phyloP scores from a whole-genome alignment of 768 basidiomycete species.

The Serendipita sp. region DNA sequence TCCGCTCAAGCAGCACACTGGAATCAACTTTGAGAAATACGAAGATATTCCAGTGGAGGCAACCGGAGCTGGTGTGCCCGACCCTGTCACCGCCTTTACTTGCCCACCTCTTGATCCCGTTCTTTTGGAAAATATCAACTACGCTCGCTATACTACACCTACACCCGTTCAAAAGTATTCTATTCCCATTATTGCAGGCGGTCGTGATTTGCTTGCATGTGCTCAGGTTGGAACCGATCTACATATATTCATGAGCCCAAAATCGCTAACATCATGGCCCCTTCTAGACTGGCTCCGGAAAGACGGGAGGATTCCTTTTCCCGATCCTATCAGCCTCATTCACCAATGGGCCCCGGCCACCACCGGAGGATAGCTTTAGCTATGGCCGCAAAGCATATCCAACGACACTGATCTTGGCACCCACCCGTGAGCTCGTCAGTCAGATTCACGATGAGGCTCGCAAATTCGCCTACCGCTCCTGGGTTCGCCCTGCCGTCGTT shows the following conservation, averaged over 20 bases:
- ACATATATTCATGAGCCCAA: slow-evolving; percentile 8
- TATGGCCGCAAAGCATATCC: slow-evolving; percentile 74
- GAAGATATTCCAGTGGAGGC: slow-evolving; percentile 99
- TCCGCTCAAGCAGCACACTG: slow-evolving; percentile 78
- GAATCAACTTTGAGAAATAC: slow-evolving; percentile 99
- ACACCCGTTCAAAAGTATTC: slow-evolving; percentile 99
- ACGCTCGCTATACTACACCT: slow-evolving; percentile 84
- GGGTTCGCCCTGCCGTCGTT: slow-evolving; percentile 97
- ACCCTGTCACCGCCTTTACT: slow-evolving; percentile 76
- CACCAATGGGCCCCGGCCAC: slow-evolving; percentile 55
- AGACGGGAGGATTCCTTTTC: slow-evolving; percentile 98
- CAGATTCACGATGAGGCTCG: slow-evolving; percentile 99
- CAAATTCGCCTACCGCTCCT: slow-evolving; percentile 97
- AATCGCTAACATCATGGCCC: slow-evolving; percentile 12
- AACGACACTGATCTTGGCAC: slow-evolving; percentile 92
- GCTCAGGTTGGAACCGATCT: slow-evolving; percentile 45
- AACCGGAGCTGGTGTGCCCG: slow-evolving; percentile 92
- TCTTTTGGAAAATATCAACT: slow-evolving; percentile 86
- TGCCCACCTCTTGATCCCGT: slow-evolving; percentile 81
- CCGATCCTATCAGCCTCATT: slow-evolving; percentile 94
- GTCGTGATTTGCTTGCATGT: slow-evolving; percentile 79
- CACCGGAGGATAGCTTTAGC: slow-evolving; percentile 36
- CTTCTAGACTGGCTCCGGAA: slow-evolving; percentile 92
- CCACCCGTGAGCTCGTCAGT: slow-evolving; percentile 95
- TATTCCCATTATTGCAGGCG: slow-evolving; percentile 86